These are phyloP conservation scores for Aspergillus wentii DNA, from an alignment of 495 filamentous ascomycete genomes.

Conservation along the genomic window DNA sequence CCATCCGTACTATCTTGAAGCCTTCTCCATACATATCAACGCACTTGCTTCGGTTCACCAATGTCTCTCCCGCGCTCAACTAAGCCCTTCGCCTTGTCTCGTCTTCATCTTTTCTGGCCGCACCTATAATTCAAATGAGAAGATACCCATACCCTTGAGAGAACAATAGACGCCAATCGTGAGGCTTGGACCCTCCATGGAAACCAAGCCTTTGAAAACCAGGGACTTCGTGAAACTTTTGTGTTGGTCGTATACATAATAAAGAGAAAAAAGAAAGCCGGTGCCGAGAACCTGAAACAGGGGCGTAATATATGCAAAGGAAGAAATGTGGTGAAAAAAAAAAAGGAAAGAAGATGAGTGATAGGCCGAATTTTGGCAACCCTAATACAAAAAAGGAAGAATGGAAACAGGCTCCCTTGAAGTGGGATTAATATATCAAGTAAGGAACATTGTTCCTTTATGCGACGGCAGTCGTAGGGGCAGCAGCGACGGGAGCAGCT, in stretches of 20 bases:
- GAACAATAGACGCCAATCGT: slow-evolving; percentile 44
- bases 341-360: slow-evolving; percentile 21
- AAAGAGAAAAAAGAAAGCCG: slow-evolving; percentile 17
- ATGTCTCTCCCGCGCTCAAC: slow-evolving; percentile 16
- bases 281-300: slow-evolving; percentile 20
- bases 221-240: slow-evolving; percentile 38
- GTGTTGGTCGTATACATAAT: slow-evolving; percentile 43
- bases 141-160: slow-evolving; percentile 22
- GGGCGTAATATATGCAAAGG: slow-evolving; percentile 41
- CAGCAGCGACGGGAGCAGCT: slow-evolving; percentile 35
- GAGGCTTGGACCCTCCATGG: slow-evolving; percentile 32
- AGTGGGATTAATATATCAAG: slow-evolving; percentile 17
- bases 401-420: slow-evolving; percentile 20
- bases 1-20: slow-evolving; percentile 20
- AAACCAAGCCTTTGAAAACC: slow-evolving; percentile 26
- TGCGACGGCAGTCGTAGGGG: slow-evolving; percentile 52
- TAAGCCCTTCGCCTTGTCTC: slow-evolving; percentile 20
- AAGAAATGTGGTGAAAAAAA: slow-evolving; percentile 24
- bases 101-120: slow-evolving; percentile 22
- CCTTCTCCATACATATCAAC: slow-evolving; percentile 20
- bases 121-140: slow-evolving; percentile 23
- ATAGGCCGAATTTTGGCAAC: slow-evolving; percentile 20
- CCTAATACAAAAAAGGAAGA: slow-evolving; percentile 31
- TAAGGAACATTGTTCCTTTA: slow-evolving; percentile 32
- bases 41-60: slow-evolving; percentile 18